phyloP scores from a whole-genome alignment of 192 early-diverging fungal species.

The Coemansia guatemalensis region DNA sequence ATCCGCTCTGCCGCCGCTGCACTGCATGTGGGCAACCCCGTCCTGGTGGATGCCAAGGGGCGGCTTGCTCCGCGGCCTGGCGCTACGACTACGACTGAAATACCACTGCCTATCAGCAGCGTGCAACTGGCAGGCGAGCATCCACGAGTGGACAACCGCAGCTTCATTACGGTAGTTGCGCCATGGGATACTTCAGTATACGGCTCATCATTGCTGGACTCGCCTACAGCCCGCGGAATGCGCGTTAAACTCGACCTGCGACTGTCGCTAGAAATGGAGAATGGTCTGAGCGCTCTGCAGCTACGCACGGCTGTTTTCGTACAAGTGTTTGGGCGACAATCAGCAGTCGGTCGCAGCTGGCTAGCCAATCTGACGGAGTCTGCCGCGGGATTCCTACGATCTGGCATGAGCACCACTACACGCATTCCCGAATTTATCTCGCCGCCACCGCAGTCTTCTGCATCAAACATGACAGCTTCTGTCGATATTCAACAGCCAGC shows the following conservation, averaged over 20 bases:
- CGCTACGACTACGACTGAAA: not conserved
- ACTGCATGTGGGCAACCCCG: slow-evolving; percentile 27
- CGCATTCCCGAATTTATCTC: slow-evolving; percentile 10
- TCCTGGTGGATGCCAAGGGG: slow-evolving; percentile 63
- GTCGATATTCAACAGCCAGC: too few relatives aligned
- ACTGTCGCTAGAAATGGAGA: slow-evolving; percentile 59
- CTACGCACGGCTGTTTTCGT: slow-evolving; percentile 62
- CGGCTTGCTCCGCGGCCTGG: slow-evolving; percentile 32
- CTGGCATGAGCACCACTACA: not conserved
- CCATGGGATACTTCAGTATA: slow-evolving; percentile 80
- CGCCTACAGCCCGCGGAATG: slow-evolving; percentile 58
- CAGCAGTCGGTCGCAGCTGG: slow-evolving; percentile 20
- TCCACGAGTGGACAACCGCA: slow-evolving; percentile 62
- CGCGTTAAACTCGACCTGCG: slow-evolving; percentile 60
- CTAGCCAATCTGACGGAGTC: slow-evolving; percentile 15
- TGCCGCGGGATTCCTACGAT: slow-evolving; percentile 11
- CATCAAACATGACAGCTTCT: too few relatives aligned
- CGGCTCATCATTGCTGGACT: slow-evolving; percentile 64
- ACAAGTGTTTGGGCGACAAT: slow-evolving; percentile 59
- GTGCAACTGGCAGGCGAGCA: slow-evolving; percentile 47
- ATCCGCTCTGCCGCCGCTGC: slow-evolving; percentile 30
- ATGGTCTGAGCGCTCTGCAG: slow-evolving; percentile 57
- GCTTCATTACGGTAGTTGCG: slow-evolving; percentile 56
- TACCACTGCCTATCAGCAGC: slow-evolving; percentile 34
- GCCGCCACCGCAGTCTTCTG: not conserved